Conservation (phyloP, 139 green algal genomes). For the Micromonas pusilla region DNA sequence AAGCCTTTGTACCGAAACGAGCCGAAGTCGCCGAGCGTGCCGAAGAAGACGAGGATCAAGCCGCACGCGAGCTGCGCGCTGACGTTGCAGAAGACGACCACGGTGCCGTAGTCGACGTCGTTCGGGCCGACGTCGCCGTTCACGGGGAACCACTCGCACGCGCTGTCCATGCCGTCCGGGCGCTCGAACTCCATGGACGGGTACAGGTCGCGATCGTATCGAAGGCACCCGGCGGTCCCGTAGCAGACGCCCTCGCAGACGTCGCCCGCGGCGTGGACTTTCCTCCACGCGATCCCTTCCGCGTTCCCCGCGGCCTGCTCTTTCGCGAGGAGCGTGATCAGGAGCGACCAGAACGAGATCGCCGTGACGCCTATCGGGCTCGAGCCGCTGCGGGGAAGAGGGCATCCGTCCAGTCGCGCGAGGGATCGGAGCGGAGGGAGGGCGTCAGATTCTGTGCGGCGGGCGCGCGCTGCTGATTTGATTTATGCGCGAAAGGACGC, state of each 20-base stretch:
- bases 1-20: neutral
- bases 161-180: neutral
- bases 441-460: too few species aligned
- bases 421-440: too few species aligned
- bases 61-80: neutral
- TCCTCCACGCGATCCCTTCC: neutral
- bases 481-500: too few species aligned
- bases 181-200: neutral
- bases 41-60: neutral
- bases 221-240: neutral
- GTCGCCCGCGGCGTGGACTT: neutral
- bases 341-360: neutral
- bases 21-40: neutral
- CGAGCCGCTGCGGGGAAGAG: neutral
- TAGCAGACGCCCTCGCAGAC: neutral
- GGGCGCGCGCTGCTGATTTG: too few species aligned
- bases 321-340: neutral
- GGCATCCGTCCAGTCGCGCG: too few species aligned
- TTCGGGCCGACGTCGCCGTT: neutral
- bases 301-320: neutral
- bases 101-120: neutral
- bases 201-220: neutral
- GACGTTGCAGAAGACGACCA: neutral
- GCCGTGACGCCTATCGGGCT: neutral
- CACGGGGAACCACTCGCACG: slow-evolving; percentile 3